Conservation (phyloP, 257 asterid species). For the Solanum sparsipilum region DNA sequence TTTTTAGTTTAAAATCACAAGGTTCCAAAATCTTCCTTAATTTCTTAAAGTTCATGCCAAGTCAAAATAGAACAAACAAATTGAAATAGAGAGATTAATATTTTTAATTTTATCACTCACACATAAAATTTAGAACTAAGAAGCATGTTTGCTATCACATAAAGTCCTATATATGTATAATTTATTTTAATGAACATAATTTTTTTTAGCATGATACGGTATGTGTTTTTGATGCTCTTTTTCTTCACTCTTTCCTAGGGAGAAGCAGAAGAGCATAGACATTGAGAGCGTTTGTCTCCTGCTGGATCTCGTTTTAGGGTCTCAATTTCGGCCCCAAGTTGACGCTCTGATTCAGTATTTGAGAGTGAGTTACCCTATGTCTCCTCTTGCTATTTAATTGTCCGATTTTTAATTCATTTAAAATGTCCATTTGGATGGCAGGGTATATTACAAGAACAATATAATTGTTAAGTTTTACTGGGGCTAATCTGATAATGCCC, state of each 20-base stretch:
- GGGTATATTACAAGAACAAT: neutral
- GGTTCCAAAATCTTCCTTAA: no score
- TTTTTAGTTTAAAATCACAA: no score
- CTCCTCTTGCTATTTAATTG: neutral
- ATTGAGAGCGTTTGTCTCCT: constrained; percentile 64
- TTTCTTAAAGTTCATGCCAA: no score
- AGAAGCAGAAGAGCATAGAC: constrained; percentile 81
- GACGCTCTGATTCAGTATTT: constrained; percentile 45
- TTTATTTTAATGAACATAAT: no score
- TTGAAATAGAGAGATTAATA: no score
- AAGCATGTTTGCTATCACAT: no score
- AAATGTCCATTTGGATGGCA: neutral
- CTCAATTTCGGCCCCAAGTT: constrained; percentile 50
- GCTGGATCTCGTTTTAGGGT: constrained; percentile 59
- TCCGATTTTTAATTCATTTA: neutral
- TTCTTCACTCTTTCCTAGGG: constrained; percentile 36
- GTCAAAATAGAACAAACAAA: no score
- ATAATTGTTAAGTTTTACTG: neutral
- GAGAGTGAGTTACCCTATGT: constrained; percentile 32
- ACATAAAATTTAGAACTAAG: no score
- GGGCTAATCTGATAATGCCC: neutral
- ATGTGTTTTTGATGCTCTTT: no score
- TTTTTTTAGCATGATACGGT: no score
- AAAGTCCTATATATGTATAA: no score
- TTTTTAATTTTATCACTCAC: no score